Evolutionary conservation across 169 alveolate species (phyloP).

Genomic region (Fabrea salina): DNA sequence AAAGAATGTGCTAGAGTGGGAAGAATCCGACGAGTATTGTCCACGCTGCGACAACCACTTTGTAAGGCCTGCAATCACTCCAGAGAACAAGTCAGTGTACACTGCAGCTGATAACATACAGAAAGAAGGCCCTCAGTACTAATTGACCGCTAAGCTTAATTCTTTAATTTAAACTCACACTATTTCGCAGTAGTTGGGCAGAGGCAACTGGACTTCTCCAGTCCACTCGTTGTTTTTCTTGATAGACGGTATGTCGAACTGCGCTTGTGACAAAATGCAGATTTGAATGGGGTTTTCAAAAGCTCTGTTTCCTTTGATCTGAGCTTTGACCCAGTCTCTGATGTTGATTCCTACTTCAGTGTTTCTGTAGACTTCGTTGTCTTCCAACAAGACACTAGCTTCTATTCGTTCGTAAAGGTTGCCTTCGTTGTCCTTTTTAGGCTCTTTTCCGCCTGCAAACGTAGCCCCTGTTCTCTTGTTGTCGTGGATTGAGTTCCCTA

Average conservation of each 20-base stretch:
- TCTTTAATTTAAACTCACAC: too few relatives aligned
- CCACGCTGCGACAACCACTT: constrained; percentile 53
- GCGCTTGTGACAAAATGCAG: neutral
- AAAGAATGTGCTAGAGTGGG: constrained; percentile 59
- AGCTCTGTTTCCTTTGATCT: constrained; percentile 1
- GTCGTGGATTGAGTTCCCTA: constrained; percentile 9
- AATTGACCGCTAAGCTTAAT: too few relatives aligned
- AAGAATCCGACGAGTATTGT: constrained; percentile 79
- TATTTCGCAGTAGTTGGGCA: neutral
- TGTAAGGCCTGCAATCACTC: constrained; percentile 26
- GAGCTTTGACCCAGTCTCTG: neutral
- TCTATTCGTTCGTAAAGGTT: too few relatives aligned
- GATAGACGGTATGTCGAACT: neutral
- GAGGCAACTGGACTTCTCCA: constrained; percentile 17
- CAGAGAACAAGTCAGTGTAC: constrained; percentile 30
- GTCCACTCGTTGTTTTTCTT: constrained; percentile 17
- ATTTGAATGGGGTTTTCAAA: constrained; percentile 29
- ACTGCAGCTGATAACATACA: too few relatives aligned
- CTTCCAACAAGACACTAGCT: neutral
- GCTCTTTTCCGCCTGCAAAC: constrained; percentile 13
- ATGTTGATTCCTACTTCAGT: constrained; percentile 26
- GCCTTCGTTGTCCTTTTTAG: too few relatives aligned
- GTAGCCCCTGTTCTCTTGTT: constrained; percentile 31
- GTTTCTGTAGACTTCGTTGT: constrained; percentile 20
- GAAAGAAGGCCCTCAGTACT: too few relatives aligned